Evolutionary conservation across 768 basidiomycete genomes (phyloP), one percentile per base, ranked within the genome.

Genomic region (Boletus tomentosulus): DNA sequence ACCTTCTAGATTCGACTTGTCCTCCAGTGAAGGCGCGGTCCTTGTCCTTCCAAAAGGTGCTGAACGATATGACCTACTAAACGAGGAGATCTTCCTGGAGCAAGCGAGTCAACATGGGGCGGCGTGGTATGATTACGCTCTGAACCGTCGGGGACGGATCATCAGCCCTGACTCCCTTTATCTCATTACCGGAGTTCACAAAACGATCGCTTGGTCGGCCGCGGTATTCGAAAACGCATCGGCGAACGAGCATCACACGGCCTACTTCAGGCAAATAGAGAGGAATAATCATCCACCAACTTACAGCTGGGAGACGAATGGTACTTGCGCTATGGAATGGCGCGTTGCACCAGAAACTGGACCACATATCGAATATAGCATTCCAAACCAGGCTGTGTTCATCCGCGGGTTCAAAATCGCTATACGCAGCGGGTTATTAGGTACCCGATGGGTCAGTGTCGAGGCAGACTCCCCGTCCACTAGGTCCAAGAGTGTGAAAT

Each of bases 21-120:
- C 62, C 1, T 56, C 62, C 1, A 37, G 24, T 2, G 67, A 63
- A 55, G 72, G 68, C 0, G 69, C 73, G 6, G 48, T 71, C 4
- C 58, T 74, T 6, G 54, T 66, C n/a, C 61, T 74, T 24, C 71
- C 72, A 0, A 61, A 69, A 31, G 73, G 70, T 1, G 66, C 69
- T 0, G 30, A 35, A 10, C 57, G 57, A 6, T 33, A 53, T 13
- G 60, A 66, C 13, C 62, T 70, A 15, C 57, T 55, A 13, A 62
- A 70, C n/a, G 31, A 51, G 0, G 25, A 12, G 19, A 39, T 33
- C 16, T 68, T 71, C 24, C 25, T 52, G 2, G 52, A 61, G 1
- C 61, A 62, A 22, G 67, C 68, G 1, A 45, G 41, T 9, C 6
- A 24, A 16, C 53, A 68, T 50, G 69, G 52, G 1, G 45, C 30